Conservation (phyloP, 106 monocot species). For the Agapanthus africanus region DNA sequence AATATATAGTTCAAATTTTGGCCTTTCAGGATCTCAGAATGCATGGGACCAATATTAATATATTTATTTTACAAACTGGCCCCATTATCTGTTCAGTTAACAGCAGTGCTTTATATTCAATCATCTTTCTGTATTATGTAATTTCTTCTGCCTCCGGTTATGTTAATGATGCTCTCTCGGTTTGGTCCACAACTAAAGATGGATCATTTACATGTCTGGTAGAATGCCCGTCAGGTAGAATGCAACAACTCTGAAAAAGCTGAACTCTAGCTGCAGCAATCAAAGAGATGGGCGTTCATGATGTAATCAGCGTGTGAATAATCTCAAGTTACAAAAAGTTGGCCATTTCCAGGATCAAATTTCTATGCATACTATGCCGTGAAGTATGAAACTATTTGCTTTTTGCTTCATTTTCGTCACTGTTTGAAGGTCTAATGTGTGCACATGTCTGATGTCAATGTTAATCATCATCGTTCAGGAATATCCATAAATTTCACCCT, state of each 20-base stretch:
- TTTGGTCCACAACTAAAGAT: not conserved
- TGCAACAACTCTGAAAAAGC: not conserved
- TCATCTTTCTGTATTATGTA: not conserved
- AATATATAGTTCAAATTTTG: not conserved
- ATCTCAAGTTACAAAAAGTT: not conserved
- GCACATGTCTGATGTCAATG: not conserved
- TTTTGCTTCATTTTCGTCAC: not conserved
- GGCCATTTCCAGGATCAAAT: not conserved
- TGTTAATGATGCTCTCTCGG: not conserved
- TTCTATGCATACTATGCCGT: too few relatives aligned
- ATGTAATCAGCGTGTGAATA: too few relatives aligned
- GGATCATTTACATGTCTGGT: not conserved
- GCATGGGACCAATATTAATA: not conserved
- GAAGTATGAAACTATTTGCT: not conserved
- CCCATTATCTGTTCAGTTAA: not conserved
- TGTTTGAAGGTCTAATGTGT: not conserved
- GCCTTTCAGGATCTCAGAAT: not conserved
- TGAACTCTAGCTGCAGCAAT: not conserved
- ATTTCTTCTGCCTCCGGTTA: not conserved
- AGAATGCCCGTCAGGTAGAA: slow-evolving; percentile 1
- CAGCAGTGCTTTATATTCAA: not conserved
- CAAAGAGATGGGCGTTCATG: not conserved
- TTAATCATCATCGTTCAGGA: too few relatives aligned
- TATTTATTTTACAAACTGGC: not conserved
- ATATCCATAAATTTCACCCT: not conserved